These are phyloP conservation scores for Magnaporthales sp. DNA, from an alignment of 2,329 filamentous ascomycete species.

Conservation along the genomic window DNA sequence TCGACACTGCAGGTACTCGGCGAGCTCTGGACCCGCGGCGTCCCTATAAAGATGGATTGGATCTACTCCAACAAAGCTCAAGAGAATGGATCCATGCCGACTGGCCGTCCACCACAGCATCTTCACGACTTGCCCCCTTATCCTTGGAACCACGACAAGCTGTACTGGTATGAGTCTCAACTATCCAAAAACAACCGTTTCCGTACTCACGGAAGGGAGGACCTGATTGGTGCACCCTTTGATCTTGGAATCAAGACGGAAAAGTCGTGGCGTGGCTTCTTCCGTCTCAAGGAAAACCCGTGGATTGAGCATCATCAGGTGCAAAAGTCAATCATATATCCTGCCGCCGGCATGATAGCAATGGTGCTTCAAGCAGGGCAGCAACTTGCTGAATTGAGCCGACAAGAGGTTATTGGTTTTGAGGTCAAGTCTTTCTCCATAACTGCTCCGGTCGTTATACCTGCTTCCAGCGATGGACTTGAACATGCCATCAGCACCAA, in stretches of 20 bases:
- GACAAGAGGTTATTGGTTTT: conserved; percentile 6
- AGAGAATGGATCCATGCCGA: not conserved
- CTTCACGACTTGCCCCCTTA: conserved; percentile 29
- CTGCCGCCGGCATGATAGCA: conserved; percentile 25
- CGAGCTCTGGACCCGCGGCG: conserved; percentile 9
- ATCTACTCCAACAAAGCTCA: conserved; percentile 1
- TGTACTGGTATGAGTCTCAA: conserved; percentile 29
- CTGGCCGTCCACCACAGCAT: conserved; percentile 5
- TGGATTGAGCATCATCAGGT: conserved; percentile 40
- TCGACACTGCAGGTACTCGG: conserved; percentile 9
- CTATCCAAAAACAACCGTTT: conserved; percentile 21
- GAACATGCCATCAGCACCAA: conserved; percentile 35
- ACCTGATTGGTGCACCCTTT: conserved; percentile 17
- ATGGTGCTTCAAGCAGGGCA: conserved; percentile 29
- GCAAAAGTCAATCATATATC: conserved; percentile 24
- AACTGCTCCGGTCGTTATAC: conserved; percentile 14
- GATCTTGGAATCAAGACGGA: conserved; percentile 16
- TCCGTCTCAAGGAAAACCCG: conserved; percentile 27
- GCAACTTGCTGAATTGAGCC: conserved; percentile 12
- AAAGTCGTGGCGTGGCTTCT: conserved; percentile 34
- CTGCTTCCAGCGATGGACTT: conserved; percentile 24
- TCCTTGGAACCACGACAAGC: conserved; percentile 28
- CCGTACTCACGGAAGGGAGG: conserved; percentile 16
- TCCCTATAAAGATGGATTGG: conserved; percentile 7
- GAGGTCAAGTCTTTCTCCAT: conserved; percentile 12